Evolutionary conservation across 768 basidiomycete species (phyloP).

Genomic region (Suillus americanus): DNA sequence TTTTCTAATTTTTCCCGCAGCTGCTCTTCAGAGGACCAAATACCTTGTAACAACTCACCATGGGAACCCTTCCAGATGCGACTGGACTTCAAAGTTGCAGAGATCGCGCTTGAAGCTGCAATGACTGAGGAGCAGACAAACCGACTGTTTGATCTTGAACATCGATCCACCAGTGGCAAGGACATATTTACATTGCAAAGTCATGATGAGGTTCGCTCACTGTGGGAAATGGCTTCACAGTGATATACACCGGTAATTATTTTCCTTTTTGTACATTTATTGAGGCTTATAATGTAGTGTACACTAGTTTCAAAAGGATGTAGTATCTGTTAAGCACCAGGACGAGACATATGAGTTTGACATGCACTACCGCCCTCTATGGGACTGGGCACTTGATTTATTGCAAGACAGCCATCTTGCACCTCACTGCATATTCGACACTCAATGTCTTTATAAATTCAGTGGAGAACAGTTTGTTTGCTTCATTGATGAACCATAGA

Average conservation of each 20-base stretch:
- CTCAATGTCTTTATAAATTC: too few relatives aligned
- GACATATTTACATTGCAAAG: neutral
- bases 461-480: too few relatives aligned
- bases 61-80: neutral
- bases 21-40: neutral
- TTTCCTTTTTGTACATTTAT: neutral
- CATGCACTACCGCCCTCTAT: too few relatives aligned
- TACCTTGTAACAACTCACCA: neutral
- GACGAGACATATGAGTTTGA: too few relatives aligned
- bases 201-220: neutral
- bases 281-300: neutral
- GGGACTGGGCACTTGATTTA: too few relatives aligned
- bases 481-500: too few relatives aligned
- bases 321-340: neutral
- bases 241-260: neutral
- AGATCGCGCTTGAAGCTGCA: neutral
- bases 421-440: too few relatives aligned
- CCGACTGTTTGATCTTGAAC: neutral
- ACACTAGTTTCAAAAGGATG: neutral
- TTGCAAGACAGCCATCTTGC: too few relatives aligned
- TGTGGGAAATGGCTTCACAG: neutral
- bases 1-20: neutral
- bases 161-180: neutral
- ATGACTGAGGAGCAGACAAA: neutral
- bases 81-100: neutral